Percentiles rank a stretch among this genome's conserved stretches.
phyloP scores from a whole-genome alignment of 2,329 filamentous ascomycete genomes.

The Botrytis aclada region DNA sequence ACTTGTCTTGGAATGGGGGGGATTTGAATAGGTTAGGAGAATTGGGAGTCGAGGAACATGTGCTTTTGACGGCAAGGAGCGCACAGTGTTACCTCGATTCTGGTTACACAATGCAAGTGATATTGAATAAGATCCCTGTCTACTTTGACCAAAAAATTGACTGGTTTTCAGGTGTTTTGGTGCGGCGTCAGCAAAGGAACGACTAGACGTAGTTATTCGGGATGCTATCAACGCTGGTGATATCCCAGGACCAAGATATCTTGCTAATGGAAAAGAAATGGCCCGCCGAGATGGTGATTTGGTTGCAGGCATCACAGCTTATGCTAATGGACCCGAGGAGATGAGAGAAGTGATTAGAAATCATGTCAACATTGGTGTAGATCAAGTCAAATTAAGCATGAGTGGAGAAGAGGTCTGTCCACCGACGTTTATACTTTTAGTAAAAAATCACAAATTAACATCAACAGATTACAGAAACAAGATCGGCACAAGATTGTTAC shows the following conservation, averaged over 20 bases:
- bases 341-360: slow-evolving; percentile 43
- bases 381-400: slow-evolving; percentile 47
- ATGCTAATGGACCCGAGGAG: slow-evolving; percentile 41
- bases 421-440: no score
- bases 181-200: slow-evolving; percentile 28
- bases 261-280: slow-evolving; percentile 50
- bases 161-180: slow-evolving; percentile 27
- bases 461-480: slow-evolving; percentile 30
- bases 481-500: slow-evolving; percentile 45
- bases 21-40: slow-evolving; percentile 44
- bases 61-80: slow-evolving; percentile 21
- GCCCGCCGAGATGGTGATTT: slow-evolving; percentile 45
- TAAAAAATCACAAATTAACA: neutral
- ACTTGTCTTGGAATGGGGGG: slow-evolving; percentile 48
- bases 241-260: slow-evolving; percentile 47
- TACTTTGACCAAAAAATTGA: neutral
- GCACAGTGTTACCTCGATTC: slow-evolving; percentile 48
- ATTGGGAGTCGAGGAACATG: slow-evolving; percentile 48
- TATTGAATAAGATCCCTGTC: neutral
- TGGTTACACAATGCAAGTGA: slow-evolving; percentile 46
- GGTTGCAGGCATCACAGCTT: slow-evolving; percentile 38
- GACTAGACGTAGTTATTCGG: slow-evolving; percentile 45
- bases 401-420: slow-evolving; percentile 28
- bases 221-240: slow-evolving; percentile 49
- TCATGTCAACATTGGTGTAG: slow-evolving; percentile 41